Evolutionary conservation across 2,329 filamentous ascomycete species (phyloP).

Genomic region (Plectosphaerella plurivora): DNA sequence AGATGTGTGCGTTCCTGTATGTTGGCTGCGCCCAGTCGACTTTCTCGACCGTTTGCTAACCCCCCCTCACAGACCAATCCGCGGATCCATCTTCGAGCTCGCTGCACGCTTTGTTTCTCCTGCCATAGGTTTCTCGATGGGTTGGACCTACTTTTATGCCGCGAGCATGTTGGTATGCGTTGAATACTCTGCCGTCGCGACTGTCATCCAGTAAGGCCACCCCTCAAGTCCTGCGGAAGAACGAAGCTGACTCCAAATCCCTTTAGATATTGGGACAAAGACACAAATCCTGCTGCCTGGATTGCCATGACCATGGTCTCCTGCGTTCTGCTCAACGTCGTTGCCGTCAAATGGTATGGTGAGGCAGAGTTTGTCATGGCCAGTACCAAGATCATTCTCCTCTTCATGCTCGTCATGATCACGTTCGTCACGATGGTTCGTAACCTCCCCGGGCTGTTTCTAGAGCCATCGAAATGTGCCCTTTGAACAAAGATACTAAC

Average conservation of each 20-base stretch:
- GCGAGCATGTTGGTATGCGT: slow-evolving; percentile 40
- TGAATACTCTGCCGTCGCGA: slow-evolving; percentile 39
- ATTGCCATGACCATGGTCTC: slow-evolving; percentile 41
- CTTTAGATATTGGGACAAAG: slow-evolving; percentile 14
- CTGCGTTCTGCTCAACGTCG: slow-evolving; percentile 41
- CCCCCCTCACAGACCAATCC: slow-evolving; percentile 29
- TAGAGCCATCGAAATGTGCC: too few relatives aligned
- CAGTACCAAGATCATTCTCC: slow-evolving; percentile 43
- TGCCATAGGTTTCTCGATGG: slow-evolving; percentile 49
- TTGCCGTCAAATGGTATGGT: slow-evolving; percentile 40
- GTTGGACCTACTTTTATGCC: slow-evolving; percentile 41
- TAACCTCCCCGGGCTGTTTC: too few relatives aligned
- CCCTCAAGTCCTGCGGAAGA: slow-evolving; percentile 26
- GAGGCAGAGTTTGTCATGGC: slow-evolving; percentile 51
- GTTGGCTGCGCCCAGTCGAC: too few relatives aligned
- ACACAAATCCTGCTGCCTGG: slow-evolving; percentile 42
- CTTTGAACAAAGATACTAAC: too few relatives aligned
- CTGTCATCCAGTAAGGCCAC: slow-evolving; percentile 32
- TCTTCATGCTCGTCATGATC: slow-evolving; percentile 53
- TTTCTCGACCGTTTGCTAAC: too few relatives aligned
- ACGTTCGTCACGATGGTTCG: slow-evolving; percentile 63
- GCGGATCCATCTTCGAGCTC: slow-evolving; percentile 52
- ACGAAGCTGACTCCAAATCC: too few relatives aligned
- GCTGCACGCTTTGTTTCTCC: slow-evolving; percentile 51
- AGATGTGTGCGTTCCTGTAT: slow-evolving; percentile 50